Conservation (phyloP, 352 stramenopile species). For the Globisporangium radiosum region DNA sequence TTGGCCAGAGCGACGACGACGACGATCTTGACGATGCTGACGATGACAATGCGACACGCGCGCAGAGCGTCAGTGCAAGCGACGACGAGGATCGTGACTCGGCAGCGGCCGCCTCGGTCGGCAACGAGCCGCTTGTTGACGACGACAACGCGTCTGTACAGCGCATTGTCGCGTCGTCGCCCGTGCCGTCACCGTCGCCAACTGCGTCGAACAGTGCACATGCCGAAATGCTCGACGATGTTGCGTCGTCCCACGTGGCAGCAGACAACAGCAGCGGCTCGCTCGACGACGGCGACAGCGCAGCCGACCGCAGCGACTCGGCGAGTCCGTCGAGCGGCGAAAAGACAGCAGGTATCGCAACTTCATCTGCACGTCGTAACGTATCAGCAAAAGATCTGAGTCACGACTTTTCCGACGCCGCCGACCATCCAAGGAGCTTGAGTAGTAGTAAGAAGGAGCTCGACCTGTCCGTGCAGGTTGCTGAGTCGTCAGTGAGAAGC, state of each 20-base stretch:
- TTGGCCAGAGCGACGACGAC: slow-evolving; percentile 48
- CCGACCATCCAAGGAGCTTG: neutral
- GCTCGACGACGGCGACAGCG: neutral
- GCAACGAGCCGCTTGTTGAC: neutral
- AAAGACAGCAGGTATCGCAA: neutral
- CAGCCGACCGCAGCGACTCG: neutral
- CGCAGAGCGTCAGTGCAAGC: neutral
- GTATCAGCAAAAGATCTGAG: slow-evolving; percentile 1
- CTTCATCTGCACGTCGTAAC: neutral
- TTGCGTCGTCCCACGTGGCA: neutral
- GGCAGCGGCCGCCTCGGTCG: neutral
- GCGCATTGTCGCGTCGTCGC: no score
- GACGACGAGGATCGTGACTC: neutral
- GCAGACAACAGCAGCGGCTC: neutral
- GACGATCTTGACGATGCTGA: slow-evolving; percentile 12
- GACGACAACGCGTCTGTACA: slow-evolving; percentile 1
- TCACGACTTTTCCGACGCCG: neutral
- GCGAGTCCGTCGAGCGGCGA: slow-evolving; percentile 14
- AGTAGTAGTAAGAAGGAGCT: slow-evolving; percentile 10
- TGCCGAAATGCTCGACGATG: no score
- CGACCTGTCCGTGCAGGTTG: slow-evolving; percentile 21
- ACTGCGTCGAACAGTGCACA: neutral
- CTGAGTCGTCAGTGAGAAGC: slow-evolving; percentile 17
- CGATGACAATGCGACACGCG: no score
- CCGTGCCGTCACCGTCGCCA: slow-evolving; percentile 2